Evolutionary conservation across 306 rosid genomes (phyloP), one percentile per base, ranked within the genome.

Genomic region (Aeschynomene evenia): DNA sequence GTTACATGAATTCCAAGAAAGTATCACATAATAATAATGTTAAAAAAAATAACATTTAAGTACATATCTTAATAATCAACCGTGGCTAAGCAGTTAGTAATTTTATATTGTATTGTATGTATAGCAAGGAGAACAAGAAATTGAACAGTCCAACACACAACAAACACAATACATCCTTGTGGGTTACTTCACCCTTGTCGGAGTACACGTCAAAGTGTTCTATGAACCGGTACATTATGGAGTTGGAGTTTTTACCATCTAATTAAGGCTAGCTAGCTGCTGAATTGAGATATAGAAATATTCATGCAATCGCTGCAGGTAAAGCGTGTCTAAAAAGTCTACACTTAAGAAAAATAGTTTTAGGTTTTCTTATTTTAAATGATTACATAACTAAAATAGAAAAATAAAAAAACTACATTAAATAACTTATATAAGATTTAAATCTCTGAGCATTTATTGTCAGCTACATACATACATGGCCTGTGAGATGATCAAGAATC

Each of bases 151-250:
- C 75, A 74, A 74, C 64, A 46, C 68, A 56, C 51, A n/a, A 74
- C 31, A 28, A 65, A 79, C 34, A 31, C 37, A 74, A 79, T 43
- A 31, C 37, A 74, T 79, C 42, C 85, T 82, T 85, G 23, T 48
- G 86, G 86, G 83, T 80, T 60, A 82, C 89, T 85, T 88, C 85
- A 71, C 49, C 72, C 48, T 58, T 72, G 82, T 81, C 83, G 62
- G 80, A 77, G 68, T 77, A 77, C 84, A 79, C 80, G 83, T 79
- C 85, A 68, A 22, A 43, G 64, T 63, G 46, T 66, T 33, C 39
- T 28, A 54, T 46, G 54, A 76, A 62, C 57, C 61, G 54, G 23
- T 54, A 22, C 15, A 31, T 40, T n/a, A n/a, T n/a, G n/a, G n/a
- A n/a, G n/a, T n/a, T n/a, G n/a, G n/a, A n/a, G n/a, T n/a, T n/a